Conservation (phyloP, 768 basidiomycete species). For the Suillus occidentalis region DNA sequence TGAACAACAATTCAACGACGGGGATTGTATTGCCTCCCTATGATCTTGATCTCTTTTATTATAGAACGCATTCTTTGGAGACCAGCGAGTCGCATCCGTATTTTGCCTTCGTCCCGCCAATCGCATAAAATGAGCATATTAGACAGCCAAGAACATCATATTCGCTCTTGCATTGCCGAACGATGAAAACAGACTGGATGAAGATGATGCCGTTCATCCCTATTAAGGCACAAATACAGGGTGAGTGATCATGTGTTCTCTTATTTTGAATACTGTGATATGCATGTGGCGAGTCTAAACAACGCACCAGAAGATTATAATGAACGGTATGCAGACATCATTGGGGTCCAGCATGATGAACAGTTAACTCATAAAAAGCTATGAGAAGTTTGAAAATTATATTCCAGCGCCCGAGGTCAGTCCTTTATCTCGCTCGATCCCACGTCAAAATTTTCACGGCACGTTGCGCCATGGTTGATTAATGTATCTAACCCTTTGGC, state of each 20-base stretch:
- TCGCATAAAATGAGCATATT: not conserved
- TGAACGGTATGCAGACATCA: not conserved
- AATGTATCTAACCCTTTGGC: not conserved
- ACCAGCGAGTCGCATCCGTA: not conserved
- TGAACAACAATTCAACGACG: not conserved
- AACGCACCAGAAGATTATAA: not conserved
- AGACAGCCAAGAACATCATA: no score
- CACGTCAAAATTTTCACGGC: not conserved
- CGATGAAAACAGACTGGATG: not conserved
- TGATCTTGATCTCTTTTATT: not conserved
- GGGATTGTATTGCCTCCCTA: not conserved
- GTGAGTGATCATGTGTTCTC: not conserved
- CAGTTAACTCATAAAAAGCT: not conserved
- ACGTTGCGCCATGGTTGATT: not conserved
- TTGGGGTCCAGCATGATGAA: not conserved
- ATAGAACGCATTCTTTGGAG: not conserved
- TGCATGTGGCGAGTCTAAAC: not conserved
- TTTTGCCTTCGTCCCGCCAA: not conserved
- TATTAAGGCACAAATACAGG: not conserved
- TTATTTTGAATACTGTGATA: not conserved
- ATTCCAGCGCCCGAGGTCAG: not conserved
- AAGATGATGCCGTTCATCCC: not conserved
- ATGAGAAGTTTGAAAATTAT: not conserved
- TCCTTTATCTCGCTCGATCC: not conserved
- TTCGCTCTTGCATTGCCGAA: not conserved